phyloP scores from a whole-genome alignment of 495 filamentous ascomycete species.

The Cercophora scortea region DNA sequence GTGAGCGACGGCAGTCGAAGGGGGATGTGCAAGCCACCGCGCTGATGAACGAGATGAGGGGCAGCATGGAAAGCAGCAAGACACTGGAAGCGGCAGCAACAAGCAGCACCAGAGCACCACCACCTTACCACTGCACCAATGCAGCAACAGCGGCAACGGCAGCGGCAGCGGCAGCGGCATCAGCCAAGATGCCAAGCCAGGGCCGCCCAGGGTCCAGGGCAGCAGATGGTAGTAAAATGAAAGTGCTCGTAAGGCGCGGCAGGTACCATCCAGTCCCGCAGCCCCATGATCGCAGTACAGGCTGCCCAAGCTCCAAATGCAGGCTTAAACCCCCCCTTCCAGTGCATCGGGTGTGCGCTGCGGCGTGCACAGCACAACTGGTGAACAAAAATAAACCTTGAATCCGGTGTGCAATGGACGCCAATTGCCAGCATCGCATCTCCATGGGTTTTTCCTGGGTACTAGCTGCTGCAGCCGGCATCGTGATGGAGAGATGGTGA shows the following conservation, averaged over 20 bases:
- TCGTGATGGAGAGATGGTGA: background rate
- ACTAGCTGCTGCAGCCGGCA: no score
- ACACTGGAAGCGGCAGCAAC: no score
- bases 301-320: background rate
- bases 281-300: no score
- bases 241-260: background rate
- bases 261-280: background rate
- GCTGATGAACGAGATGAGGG: background rate
- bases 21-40: conserved; percentile 8
- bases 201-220: background rate
- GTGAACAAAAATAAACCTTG: conserved; percentile 25
- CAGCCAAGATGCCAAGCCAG: no score
- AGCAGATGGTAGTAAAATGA: background rate
- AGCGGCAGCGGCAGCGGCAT: no score
- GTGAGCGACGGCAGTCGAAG: background rate
- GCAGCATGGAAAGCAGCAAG: background rate
- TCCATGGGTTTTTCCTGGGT: no score
- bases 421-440: no score
- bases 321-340: conserved; percentile 3
- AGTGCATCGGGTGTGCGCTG: conserved; percentile 20
- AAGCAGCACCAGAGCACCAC: no score
- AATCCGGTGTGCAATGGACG: conserved; percentile 11
- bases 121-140: no score
- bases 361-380: conserved; percentile 17
- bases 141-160: no score